Evolutionary conservation across 2,329 filamentous ascomycete species (phyloP).

Genomic region (Whalleya microplaca): DNA sequence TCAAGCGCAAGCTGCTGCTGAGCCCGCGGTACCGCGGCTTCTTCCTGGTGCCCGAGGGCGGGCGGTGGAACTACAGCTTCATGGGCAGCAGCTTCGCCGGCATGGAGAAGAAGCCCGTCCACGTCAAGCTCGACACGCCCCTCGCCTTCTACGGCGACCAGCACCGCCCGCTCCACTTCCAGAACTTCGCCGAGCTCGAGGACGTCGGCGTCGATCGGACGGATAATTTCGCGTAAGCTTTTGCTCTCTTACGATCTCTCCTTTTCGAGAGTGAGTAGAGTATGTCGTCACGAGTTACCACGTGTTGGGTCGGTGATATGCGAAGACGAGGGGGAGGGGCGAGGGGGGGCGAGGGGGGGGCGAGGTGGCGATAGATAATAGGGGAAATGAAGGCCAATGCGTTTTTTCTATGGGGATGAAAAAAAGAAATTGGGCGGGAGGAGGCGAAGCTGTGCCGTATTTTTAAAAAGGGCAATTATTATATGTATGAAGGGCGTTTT

Average conservation of each 20-base stretch:
- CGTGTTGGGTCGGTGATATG: no score
- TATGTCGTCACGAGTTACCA: no score
- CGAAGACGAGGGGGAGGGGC: no score
- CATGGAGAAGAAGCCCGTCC: slow-evolving; percentile 87
- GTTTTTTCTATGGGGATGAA: background rate
- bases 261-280: no score
- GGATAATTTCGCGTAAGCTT: slow-evolving; percentile 90
- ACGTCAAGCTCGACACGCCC: slow-evolving; percentile 93
- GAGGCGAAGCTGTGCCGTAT: background rate
- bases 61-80: slow-evolving; percentile 97
- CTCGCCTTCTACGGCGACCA: slow-evolving; percentile 87
- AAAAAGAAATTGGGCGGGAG: background rate
- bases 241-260: no score
- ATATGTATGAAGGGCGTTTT: no score
- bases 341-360: no score
- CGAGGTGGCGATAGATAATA: background rate
- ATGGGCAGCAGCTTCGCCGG: slow-evolving; percentile 88
- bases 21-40: slow-evolving; percentile 94
- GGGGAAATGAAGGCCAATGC: background rate
- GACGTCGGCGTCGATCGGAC: slow-evolving; percentile 93
- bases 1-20: slow-evolving; percentile 91
- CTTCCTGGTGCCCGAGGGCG: slow-evolving; percentile 91
- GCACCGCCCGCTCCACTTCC: slow-evolving; percentile 93
- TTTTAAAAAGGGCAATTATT: no score
- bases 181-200: slow-evolving; percentile 95